A percentile compares a stretch with the other conserved stretches of the same genome.
These are phyloP conservation scores for Teunomyces aglyptinius DNA, from an alignment of 805 yeast genomes.

Conservation along the genomic window DNA sequence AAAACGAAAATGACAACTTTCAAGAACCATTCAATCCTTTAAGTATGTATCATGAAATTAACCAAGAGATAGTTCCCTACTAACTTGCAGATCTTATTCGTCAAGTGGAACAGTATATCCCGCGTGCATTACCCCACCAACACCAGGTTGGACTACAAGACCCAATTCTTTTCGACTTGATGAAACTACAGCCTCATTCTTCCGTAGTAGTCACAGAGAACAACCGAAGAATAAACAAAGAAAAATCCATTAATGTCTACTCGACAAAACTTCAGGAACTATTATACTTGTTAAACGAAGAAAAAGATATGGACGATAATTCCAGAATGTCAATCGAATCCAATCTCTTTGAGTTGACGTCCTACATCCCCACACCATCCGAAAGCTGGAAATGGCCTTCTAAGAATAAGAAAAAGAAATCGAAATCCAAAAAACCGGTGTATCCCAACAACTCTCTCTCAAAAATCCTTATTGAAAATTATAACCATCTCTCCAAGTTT, in stretches of 20 bases:
- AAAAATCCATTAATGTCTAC: conserved; percentile 27
- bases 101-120: conserved; percentile 13
- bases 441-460: conserved; percentile 40
- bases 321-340: conserved; percentile 28
- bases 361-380: conserved; percentile 23
- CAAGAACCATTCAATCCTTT: background rate
- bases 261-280: conserved; percentile 32
- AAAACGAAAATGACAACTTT: background rate
- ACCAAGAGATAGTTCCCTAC: background rate
- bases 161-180: conserved; percentile 32
- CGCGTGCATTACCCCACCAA: conserved; percentile 15
- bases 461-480: conserved; percentile 39
- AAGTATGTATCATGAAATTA: background rate
- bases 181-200: conserved; percentile 29
- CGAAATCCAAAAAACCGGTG: conserved; percentile 5
- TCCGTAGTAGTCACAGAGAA: conserved; percentile 8
- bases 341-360: conserved; percentile 23
- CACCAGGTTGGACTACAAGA: conserved; percentile 14
- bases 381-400: conserved; percentile 11
- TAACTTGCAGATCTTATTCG: conserved; percentile 15
- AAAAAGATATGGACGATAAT: conserved; percentile 26
- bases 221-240: conserved; percentile 1
- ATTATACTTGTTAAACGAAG: conserved; percentile 27
- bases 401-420: background rate
- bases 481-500: conserved; percentile 26